Conservation (phyloP, 768 basidiomycete genomes). For the Podaxis mareebaensis region DNA sequence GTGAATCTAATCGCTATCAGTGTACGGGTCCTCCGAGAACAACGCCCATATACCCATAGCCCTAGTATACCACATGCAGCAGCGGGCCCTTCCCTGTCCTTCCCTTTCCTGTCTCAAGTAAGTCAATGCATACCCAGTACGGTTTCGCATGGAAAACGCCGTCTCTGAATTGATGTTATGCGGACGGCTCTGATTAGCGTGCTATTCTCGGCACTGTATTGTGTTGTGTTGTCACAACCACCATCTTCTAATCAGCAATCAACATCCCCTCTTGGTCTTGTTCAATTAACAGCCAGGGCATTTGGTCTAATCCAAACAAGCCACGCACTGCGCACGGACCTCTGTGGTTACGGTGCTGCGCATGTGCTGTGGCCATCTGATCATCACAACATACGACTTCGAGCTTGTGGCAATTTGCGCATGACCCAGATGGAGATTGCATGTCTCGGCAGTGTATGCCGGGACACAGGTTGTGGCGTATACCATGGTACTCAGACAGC, state of each 20-base stretch:
- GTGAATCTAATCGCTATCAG: background rate
- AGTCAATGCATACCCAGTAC: background rate
- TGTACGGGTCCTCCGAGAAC: background rate
- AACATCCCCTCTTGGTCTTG: background rate
- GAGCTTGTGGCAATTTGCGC: background rate
- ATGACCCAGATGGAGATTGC: background rate
- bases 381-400: background rate
- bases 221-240: background rate
- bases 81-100: background rate
- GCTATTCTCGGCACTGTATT: background rate
- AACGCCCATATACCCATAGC: background rate
- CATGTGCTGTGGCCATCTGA: background rate
- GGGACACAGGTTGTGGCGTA: background rate
- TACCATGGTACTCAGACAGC: background rate
- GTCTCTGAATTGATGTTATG: background rate
- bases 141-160: background rate
- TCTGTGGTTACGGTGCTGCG: background rate
- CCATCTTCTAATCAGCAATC: background rate
- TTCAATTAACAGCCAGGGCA: background rate
- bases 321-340: background rate
- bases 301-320: background rate
- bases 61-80: background rate
- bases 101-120: background rate
- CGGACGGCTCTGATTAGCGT: background rate
- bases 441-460: background rate